These are phyloP conservation scores for Dictyostelium capitatum DNA, from an alignment of 78 protist genomes.

Conservation along the genomic window DNA sequence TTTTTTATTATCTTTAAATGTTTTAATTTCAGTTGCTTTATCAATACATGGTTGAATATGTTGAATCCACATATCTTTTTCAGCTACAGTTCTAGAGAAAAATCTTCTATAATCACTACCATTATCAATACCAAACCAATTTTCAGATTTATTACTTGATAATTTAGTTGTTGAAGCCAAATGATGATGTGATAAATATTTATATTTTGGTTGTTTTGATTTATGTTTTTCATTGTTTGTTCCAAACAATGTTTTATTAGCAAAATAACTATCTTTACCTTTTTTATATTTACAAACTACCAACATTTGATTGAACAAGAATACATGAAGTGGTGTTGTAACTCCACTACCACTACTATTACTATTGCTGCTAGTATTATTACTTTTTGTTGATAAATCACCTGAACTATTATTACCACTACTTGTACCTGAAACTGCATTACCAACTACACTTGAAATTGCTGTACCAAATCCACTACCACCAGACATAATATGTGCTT, in stretches of 20 bases:
- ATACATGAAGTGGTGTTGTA: constrained; percentile 34
- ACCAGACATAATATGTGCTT: constrained; percentile 15
- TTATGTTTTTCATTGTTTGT: constrained; percentile 46
- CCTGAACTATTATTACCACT: background rate
- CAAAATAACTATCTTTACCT: constrained; percentile 62
- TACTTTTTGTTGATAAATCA: background rate
- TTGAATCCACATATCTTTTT: constrained; percentile 77
- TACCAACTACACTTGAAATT: constrained; percentile 42
- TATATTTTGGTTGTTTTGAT: constrained; percentile 79
- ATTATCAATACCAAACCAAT: constrained; percentile 69
- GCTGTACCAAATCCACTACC: constrained; percentile 44
- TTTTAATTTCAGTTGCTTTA: constrained; percentile 65
- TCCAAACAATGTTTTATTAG: constrained; percentile 44
- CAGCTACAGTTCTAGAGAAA: constrained; percentile 54
- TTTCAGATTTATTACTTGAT: constrained; percentile 61
- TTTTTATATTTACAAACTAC: constrained; percentile 78
- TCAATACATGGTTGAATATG: constrained; percentile 45
- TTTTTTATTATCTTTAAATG: constrained; percentile 31
- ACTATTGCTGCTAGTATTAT: background rate
- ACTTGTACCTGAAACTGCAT: constrained; percentile 27
- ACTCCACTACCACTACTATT: background rate
- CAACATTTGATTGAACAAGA: constrained; percentile 70
- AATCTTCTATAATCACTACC: constrained; percentile 45
- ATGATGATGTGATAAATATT: constrained; percentile 18
- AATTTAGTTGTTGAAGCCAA: constrained; percentile 40